These are phyloP conservation scores for Wickerhamiella vanderwaltii DNA, from an alignment of 805 yeast genomes.

Conservation along the genomic window DNA sequence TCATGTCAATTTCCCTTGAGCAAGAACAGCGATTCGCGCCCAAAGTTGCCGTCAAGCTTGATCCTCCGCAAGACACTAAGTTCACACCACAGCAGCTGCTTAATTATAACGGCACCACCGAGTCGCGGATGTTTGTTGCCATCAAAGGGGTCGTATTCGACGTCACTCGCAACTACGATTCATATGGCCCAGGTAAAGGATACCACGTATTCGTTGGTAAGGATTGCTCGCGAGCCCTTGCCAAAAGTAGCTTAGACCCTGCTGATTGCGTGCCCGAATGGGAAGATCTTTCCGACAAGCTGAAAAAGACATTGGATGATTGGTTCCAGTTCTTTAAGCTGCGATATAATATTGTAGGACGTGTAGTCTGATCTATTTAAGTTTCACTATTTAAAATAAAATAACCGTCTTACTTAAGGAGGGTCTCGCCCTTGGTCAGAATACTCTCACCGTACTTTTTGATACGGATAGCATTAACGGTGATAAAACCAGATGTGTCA, in stretches of 20 bases:
- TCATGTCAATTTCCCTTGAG: conserved; percentile 5
- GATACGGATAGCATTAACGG: conserved; percentile 95
- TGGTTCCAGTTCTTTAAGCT: conserved; percentile 59
- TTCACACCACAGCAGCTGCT: conserved; percentile 35
- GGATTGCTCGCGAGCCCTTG: conserved; percentile 69
- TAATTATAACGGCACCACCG: conserved; percentile 34
- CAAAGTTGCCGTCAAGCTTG: conserved; percentile 40
- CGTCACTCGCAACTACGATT: conserved; percentile 50
- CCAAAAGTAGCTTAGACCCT: conserved; percentile 47
- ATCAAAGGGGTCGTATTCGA: conserved; percentile 71
- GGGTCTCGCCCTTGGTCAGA: not conserved
- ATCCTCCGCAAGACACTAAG: conserved; percentile 37
- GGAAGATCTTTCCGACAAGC: conserved; percentile 42
- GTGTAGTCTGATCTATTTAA: not conserved
- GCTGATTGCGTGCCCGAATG: conserved; percentile 36
- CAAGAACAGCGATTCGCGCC: conserved; percentile 36
- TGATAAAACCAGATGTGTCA: conserved; percentile 94
- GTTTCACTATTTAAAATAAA: too few species aligned
- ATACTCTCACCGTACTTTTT: conserved; percentile 90
- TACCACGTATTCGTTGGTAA: conserved; percentile 63
- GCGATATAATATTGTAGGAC: conserved; percentile 38
- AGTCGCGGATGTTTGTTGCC: conserved; percentile 49
- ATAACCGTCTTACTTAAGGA: conserved; percentile 1
- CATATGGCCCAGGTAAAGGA: conserved; percentile 67
- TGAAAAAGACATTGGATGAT: conserved; percentile 50